These are phyloP conservation scores for Alectoria sarmentosa DNA, from an alignment of 495 filamentous ascomycete genomes.

Conservation along the genomic window DNA sequence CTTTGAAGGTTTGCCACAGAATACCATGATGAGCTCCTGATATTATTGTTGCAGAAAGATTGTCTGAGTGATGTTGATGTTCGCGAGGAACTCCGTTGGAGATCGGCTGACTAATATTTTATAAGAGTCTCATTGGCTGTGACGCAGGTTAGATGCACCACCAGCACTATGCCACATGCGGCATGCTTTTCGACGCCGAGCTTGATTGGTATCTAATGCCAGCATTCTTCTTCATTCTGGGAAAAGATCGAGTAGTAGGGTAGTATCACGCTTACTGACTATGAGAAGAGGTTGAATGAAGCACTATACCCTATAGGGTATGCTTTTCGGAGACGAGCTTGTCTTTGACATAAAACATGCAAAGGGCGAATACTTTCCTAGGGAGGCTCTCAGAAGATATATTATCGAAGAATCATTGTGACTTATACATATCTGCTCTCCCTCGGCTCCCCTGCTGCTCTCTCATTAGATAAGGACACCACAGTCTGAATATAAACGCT, in stretches of 20 bases:
- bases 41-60: not conserved
- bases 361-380: not conserved
- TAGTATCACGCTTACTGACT: not conserved
- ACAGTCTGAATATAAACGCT: not conserved
- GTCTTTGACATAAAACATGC: not conserved
- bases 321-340: slow-evolving; percentile 1
- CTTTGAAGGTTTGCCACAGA: slow-evolving; percentile 15
- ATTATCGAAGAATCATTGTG: not conserved
- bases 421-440: not conserved
- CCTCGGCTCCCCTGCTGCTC: not conserved
- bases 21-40: slow-evolving; percentile 13
- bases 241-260: no score
- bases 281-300: not conserved
- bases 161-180: not conserved
- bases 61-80: not conserved
- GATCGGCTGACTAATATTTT: not conserved
- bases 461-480: not conserved
- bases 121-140: slow-evolving; percentile 2
- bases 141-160: no score
- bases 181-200: not conserved
- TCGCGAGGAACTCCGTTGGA: not conserved
- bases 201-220: no score
- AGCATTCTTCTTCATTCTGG: no score
- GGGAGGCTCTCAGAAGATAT: not conserved
- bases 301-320: not conserved